Conservation (phyloP, 768 basidiomycete species). For the Phaeolepiota aurea region DNA sequence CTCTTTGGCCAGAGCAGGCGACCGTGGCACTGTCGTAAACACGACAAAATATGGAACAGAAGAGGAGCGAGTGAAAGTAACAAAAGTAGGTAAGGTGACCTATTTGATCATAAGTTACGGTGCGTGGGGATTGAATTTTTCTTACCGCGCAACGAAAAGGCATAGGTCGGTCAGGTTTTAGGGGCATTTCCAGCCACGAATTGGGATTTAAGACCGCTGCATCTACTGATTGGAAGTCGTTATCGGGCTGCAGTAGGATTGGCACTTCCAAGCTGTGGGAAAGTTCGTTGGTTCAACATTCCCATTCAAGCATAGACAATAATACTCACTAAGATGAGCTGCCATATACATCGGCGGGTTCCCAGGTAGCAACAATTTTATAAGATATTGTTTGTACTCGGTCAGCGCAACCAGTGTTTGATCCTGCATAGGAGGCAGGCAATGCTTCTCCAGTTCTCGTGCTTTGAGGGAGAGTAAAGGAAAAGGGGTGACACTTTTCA, state of each 20-base stretch:
- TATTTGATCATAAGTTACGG: slow-evolving; percentile 12
- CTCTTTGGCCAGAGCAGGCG: slow-evolving; percentile 45
- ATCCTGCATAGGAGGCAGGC: slow-evolving; percentile 47
- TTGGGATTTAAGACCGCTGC: slow-evolving; percentile 31
- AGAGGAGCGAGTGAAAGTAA: slow-evolving; percentile 51
- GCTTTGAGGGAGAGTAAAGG: slow-evolving; percentile 47
- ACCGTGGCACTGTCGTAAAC: slow-evolving; percentile 57
- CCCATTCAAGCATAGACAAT: slow-evolving; percentile 2
- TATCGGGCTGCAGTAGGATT: slow-evolving; percentile 50
- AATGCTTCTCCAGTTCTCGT: slow-evolving; percentile 46
- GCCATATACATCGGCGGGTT: slow-evolving; percentile 36
- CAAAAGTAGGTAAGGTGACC: slow-evolving; percentile 58
- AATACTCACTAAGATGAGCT: slow-evolving; percentile 39
- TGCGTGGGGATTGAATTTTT: slow-evolving; percentile 8
- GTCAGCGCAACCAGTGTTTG: slow-evolving; percentile 19
- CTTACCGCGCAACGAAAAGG: slow-evolving; percentile 63
- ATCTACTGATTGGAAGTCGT: slow-evolving; percentile 51
- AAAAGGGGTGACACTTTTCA: slow-evolving; percentile 37
- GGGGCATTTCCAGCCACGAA: slow-evolving; percentile 63
- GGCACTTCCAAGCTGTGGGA: slow-evolving; percentile 62
- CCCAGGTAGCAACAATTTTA: slow-evolving; percentile 49
- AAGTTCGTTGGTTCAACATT: slow-evolving; percentile 6
- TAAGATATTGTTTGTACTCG: slow-evolving; percentile 39
- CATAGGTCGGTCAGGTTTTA: slow-evolving; percentile 52
- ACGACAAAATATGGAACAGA: slow-evolving; percentile 70